These are phyloP conservation scores for Pythium rishiriense DNA, from an alignment of 352 stramenopile genomes.

Conservation along the genomic window DNA sequence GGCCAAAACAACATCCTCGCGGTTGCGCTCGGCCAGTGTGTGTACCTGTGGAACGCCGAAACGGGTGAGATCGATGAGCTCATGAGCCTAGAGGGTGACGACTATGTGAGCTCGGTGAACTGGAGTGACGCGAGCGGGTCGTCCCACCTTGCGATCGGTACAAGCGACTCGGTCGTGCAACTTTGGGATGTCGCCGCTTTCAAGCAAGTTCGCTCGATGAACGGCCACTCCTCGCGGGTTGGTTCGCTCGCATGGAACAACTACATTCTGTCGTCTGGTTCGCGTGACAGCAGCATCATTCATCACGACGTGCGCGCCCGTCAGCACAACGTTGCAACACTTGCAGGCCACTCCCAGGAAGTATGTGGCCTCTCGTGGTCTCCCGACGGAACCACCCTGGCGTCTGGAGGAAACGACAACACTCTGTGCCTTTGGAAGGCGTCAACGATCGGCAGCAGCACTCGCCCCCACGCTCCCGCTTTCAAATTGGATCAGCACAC, in stretches of 20 bases:
- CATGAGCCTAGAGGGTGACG: constrained; percentile 81
- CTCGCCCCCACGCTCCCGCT: constrained; percentile 54
- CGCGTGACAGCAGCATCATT: constrained; percentile 94
- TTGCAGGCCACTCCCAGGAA: constrained; percentile 96
- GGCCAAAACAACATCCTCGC: constrained; percentile 96
- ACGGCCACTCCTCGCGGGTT: constrained; percentile 94
- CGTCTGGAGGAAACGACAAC: constrained; percentile 98
- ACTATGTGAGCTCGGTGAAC: constrained; percentile 97
- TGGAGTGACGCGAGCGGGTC: constrained; percentile 92
- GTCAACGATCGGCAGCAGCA: constrained; percentile 56
- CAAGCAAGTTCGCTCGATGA: constrained; percentile 91
- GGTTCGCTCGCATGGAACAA: constrained; percentile 97
- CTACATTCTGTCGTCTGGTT: constrained; percentile 92
- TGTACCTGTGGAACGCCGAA: constrained; percentile 98
- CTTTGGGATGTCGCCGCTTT: constrained; percentile 95
- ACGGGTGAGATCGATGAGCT: constrained; percentile 96
- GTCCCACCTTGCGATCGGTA: constrained; percentile 94
- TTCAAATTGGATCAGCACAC: constrained; percentile 94
- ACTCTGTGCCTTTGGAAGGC: constrained; percentile 95
- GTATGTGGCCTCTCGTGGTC: constrained; percentile 98
- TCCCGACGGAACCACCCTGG: constrained; percentile 93
- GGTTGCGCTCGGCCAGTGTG: constrained; percentile 95
- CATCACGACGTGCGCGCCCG: constrained; percentile 71
- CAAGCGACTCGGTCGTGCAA: constrained; percentile 92
- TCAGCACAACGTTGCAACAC: constrained; percentile 87